These are phyloP conservation scores for Quercus tomentella DNA, from an alignment of 331 rosid genomes.

Conservation along the genomic window DNA sequence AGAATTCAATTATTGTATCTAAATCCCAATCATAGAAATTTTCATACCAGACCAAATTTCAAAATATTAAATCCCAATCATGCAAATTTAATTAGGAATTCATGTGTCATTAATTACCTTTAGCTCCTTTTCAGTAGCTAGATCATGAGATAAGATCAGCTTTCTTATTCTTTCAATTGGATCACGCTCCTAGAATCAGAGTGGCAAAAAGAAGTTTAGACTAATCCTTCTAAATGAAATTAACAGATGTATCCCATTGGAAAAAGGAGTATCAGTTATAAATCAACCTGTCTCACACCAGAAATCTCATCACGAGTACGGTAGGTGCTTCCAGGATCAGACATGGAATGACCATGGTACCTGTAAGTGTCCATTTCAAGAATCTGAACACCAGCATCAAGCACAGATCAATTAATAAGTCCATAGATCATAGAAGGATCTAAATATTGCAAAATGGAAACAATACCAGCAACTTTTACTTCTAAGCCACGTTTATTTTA, in stretches of 20 bases:
- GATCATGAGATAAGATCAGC: constrained; percentile 65
- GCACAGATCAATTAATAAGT: constrained; percentile 14
- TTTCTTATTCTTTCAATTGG: constrained; percentile 88
- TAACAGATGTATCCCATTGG: background rate
- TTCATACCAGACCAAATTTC: background rate
- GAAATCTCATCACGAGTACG: constrained; percentile 99
- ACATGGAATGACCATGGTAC: constrained; percentile 99
- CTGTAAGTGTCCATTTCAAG: constrained; percentile 99
- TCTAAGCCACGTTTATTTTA: background rate
- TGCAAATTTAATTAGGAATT: background rate
- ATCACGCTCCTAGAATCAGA: constrained; percentile 81
- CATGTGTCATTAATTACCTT: constrained; percentile 46
- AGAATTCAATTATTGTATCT: background rate
- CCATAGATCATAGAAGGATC: background rate
- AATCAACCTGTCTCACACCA: constrained; percentile 86
- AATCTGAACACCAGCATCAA: constrained; percentile 50
- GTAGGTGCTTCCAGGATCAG: constrained; percentile 99
- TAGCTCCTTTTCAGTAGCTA: constrained; percentile 87
- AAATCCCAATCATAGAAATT: background rate
- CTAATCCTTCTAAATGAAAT: background rate
- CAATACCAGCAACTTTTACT: constrained; percentile 1
- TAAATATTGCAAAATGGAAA: background rate
- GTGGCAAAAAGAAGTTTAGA: constrained; percentile 4
- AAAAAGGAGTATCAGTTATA: constrained; percentile 1
- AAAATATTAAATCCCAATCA: constrained; percentile 7